Percentiles rank a stretch among this genome's conserved stretches.
phyloP scores from a whole-genome alignment of 345 rosid species.

The Jatropha curcas region DNA sequence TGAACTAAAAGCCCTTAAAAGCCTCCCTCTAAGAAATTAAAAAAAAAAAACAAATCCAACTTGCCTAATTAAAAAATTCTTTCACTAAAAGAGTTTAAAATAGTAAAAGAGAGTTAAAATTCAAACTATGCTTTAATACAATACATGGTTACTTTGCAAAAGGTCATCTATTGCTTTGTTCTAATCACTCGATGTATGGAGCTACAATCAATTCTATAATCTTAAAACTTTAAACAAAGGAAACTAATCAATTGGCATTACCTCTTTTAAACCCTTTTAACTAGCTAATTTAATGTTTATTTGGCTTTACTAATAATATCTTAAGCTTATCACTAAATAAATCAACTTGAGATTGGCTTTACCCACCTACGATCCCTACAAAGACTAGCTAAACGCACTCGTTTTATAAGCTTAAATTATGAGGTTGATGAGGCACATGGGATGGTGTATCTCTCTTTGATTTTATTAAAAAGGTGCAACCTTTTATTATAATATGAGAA shows the following conservation, averaged over 20 bases:
- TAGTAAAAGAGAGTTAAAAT: too few relatives aligned
- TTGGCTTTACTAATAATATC: slow-evolving; percentile 16
- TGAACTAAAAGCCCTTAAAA: too few relatives aligned
- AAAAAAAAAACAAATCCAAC: too few relatives aligned
- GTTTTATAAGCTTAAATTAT: neutral
- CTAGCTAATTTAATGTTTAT: slow-evolving; percentile 1
- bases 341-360: slow-evolving; percentile 35
- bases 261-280: slow-evolving; percentile 7
- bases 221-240: slow-evolving; percentile 12
- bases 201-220: neutral
- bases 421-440: slow-evolving; percentile 42
- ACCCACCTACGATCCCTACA: slow-evolving; percentile 32
- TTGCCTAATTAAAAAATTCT: too few relatives aligned
- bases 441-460: slow-evolving; percentile 34
- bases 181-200: neutral
- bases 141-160: slow-evolving; percentile 10
- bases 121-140: too few relatives aligned
- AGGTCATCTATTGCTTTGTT: slow-evolving; percentile 8
- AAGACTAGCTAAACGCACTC: slow-evolving; percentile 21
- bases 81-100: too few relatives aligned
- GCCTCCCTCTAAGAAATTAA: too few relatives aligned
- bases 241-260: slow-evolving; percentile 16
- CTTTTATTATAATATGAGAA: neutral
- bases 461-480: slow-evolving; percentile 20
- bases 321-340: slow-evolving; percentile 17